Evolutionary conservation across 2,329 filamentous ascomycete genomes (phyloP).

Genomic region (Colletotrichum tropicale): DNA sequence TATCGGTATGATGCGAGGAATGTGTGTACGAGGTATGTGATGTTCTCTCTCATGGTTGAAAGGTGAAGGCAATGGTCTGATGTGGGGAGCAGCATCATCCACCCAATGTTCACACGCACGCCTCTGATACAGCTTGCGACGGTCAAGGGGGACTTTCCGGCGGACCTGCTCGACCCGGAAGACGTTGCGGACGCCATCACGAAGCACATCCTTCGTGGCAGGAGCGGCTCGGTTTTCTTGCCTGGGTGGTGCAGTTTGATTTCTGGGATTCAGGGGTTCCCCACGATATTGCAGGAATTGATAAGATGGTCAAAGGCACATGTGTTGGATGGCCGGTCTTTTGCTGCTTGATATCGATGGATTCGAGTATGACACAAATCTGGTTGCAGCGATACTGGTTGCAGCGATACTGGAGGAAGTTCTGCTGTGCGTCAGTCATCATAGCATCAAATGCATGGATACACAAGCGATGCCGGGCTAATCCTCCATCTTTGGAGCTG

Average conservation of each 20-base stretch:
- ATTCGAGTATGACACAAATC: background rate
- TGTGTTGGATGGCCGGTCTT: background rate
- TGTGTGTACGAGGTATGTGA: conserved; percentile 19
- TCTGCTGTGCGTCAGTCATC: fast-evolving
- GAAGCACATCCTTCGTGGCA: background rate
- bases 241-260: background rate
- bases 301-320: background rate
- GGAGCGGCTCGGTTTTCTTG: background rate
- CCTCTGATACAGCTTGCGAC: background rate
- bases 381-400: background rate
- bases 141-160: background rate
- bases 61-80: background rate
- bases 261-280: background rate
- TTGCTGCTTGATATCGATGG: background rate
- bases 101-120: background rate
- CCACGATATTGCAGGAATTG: background rate
- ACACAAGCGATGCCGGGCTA: background rate
- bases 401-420: background rate
- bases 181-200: background rate
- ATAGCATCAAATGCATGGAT: background rate
- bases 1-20: background rate
- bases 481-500: conserved; percentile 32
- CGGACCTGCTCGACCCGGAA: background rate
- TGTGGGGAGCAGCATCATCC: background rate
- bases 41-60: background rate